phyloP scores from a whole-genome alignment of 2,329 filamentous ascomycete genomes.

The Aspergillus intermedius region DNA sequence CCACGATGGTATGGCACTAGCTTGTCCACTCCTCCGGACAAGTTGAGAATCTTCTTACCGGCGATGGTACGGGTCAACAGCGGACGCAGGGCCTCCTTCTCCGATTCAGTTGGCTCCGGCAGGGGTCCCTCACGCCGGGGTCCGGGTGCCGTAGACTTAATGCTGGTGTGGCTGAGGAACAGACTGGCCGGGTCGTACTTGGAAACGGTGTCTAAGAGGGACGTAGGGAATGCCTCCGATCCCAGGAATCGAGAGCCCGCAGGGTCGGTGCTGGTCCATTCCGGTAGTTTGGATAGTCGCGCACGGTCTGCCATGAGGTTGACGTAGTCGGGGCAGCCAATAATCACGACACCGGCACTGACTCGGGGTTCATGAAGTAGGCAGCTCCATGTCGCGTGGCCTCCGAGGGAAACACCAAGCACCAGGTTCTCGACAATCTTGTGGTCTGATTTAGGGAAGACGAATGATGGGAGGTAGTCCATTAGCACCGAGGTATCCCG shows the following conservation, averaged over 20 bases:
- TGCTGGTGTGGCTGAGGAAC: conserved; percentile 52
- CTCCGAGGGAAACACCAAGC: conserved; percentile 78
- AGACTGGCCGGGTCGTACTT: conserved; percentile 69
- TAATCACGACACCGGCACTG: conserved; percentile 68
- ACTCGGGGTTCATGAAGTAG: conserved; percentile 73
- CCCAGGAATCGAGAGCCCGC: conserved; percentile 63
- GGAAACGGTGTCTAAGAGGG: conserved; percentile 57
- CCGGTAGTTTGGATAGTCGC: conserved; percentile 57
- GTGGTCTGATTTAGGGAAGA: conserved; percentile 52
- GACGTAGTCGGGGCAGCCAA: conserved; percentile 85
- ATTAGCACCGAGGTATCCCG: conserved; percentile 70
- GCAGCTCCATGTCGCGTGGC: conserved; percentile 79
- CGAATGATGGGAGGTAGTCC: conserved; percentile 68
- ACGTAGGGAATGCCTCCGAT: conserved; percentile 66
- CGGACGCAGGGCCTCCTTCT: conserved; percentile 39
- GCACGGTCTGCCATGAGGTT: conserved; percentile 77
- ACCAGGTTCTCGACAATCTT: conserved; percentile 60
- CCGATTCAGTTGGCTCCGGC: conserved; percentile 35
- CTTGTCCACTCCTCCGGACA: conserved; percentile 53
- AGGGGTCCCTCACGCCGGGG: conserved; percentile 25
- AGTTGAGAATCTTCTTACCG: conserved; percentile 49
- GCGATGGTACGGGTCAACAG: conserved; percentile 36
- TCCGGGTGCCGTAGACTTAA: conserved; percentile 10
- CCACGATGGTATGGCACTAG: conserved; percentile 54
- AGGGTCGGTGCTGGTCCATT: conserved; percentile 51